Evolutionary conservation across 2,329 filamentous ascomycete species (phyloP).

Genomic region (Biscogniauxia mediterranea): DNA sequence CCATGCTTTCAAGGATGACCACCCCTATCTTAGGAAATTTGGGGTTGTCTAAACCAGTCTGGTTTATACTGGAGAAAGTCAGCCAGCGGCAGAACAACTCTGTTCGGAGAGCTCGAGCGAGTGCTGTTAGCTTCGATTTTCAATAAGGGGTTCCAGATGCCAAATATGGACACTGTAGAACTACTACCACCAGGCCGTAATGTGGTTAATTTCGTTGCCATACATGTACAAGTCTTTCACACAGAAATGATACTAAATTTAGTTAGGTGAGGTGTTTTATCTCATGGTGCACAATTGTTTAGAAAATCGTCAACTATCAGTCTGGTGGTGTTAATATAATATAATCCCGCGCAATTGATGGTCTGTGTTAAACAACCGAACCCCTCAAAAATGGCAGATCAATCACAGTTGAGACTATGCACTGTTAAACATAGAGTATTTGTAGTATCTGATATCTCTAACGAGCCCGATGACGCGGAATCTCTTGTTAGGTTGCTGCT

Average conservation of each 20-base stretch:
- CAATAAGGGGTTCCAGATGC: neutral
- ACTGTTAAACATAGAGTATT: slow-evolving; percentile 28
- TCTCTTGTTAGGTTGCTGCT: slow-evolving; percentile 36
- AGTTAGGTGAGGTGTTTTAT: no score
- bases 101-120: neutral
- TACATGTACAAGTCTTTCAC: no score
- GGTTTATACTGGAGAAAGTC: neutral
- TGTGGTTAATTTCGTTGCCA: no score
- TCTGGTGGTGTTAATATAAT: neutral
- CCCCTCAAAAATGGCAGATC: neutral
- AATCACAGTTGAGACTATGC: neutral
- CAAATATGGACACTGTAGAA: neutral
- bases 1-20: no score
- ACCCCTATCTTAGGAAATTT: neutral
- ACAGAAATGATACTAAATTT: no score
- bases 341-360: neutral
- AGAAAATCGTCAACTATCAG: neutral
- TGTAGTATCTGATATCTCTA: slow-evolving; percentile 37
- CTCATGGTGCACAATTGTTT: neutral
- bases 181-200: no score
- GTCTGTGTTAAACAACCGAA: neutral
- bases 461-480: slow-evolving; percentile 38
- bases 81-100: no score
- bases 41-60: neutral
- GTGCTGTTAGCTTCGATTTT: neutral